Evolutionary conservation across 768 basidiomycete genomes (phyloP), one percentile per base, ranked within the genome.

Genomic region (Strobilomyces dryophilus): DNA sequence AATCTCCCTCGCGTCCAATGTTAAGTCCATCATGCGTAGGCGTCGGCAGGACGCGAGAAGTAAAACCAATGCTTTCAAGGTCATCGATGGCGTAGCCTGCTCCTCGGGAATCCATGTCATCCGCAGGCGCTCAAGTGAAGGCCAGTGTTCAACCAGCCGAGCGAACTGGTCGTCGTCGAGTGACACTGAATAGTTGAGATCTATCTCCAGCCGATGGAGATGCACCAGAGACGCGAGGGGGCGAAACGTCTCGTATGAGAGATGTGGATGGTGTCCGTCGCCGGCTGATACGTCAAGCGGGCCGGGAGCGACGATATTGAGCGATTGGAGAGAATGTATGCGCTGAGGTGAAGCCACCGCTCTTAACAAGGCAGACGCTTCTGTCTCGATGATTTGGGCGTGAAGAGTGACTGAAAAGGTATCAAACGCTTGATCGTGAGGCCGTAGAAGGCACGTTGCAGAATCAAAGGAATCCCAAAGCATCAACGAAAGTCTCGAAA

Each of bases 301-400:
- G 29, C 21, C 21, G 4, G 4, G 4, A 41, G 14, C 12, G 40
- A 24, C 11, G 45, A 45, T 15, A 5, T 3, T 21, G 12, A 55
- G 12, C 0, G 49, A 55, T 35, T 17, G 45, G 18, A 55, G 56
- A 3, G 52, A 56, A 41, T 36, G 47, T 14, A n/a, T 2, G 15
- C 52, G 52, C 26, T 24, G 55, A 21, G 52, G 47, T 20, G 55
- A 49, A 6, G 29, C 47, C 17, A 29, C 14, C 27, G 35, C n/a
- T 5, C 20, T 24, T 9, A 56, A 9, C 45, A 54, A 39, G 20
- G 39, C 5, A 15, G 27, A 49, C 27, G 54, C 17, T n/a, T 49
- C 47, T 39, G n/a, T 5, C 8, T 14, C 2, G 9, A 7, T 3
- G 14, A 31, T 26, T n/a, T 4, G 4, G 14, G 12, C 11, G 8